Conservation (phyloP, 805 yeast species). For the Yamadazyma nakazawae region DNA sequence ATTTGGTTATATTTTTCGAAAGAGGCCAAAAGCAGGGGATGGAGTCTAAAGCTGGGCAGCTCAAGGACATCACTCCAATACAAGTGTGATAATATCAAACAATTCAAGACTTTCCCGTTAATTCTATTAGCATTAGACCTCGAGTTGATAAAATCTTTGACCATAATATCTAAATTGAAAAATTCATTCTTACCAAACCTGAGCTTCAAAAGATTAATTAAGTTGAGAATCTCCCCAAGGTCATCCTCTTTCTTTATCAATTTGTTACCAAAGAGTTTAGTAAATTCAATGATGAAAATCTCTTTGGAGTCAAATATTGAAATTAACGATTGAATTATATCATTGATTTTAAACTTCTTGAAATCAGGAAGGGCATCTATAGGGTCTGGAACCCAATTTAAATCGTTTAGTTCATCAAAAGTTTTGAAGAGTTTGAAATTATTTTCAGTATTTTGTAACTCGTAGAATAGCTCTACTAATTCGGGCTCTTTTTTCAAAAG, state of each 20-base stretch:
- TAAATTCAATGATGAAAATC: constrained; percentile 62
- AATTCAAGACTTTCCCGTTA: constrained; percentile 34
- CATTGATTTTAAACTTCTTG: constrained; percentile 56
- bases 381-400: constrained; percentile 82
- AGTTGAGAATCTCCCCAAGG: constrained; percentile 23
- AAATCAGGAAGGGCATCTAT: constrained; percentile 88
- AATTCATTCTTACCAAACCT: constrained; percentile 68
- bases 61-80: constrained; percentile 57
- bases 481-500: constrained; percentile 43
- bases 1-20: constrained; percentile 42
- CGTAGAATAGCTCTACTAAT: constrained; percentile 53
- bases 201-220: constrained; percentile 52
- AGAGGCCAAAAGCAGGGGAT: constrained; percentile 39
- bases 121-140: constrained; percentile 15
- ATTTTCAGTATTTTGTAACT: constrained; percentile 35
- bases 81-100: constrained; percentile 66
- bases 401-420: constrained; percentile 43
- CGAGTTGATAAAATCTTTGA: constrained; percentile 65
- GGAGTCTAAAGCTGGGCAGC: constrained; percentile 40
- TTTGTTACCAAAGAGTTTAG: constrained; percentile 54
- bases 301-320: constrained; percentile 71
- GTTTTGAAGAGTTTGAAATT: constrained; percentile 8
- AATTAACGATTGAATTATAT: constrained; percentile 66
- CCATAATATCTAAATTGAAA: constrained; percentile 77
- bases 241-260: constrained; percentile 46